Conservation (phyloP, 495 filamentous ascomycete species). For the Penicillium ochrochloron region DNA sequence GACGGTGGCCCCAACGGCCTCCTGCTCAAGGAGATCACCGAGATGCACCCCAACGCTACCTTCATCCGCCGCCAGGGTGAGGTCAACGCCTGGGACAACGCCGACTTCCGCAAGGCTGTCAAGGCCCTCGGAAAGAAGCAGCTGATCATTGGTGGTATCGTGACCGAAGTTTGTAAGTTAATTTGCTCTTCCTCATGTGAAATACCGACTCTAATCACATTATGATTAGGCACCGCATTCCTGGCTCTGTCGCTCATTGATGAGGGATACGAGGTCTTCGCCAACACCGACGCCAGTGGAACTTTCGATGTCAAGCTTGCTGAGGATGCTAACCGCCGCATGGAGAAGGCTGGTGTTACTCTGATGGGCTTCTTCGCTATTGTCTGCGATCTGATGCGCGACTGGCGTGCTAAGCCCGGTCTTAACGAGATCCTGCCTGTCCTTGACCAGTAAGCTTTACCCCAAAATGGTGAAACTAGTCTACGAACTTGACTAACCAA, state of each 20-base stretch:
- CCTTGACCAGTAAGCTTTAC: constrained; percentile 59
- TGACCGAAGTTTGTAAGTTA: constrained; percentile 72
- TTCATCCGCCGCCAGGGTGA: constrained; percentile 73
- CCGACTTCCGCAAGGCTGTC: constrained; percentile 70
- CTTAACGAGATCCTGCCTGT: constrained; percentile 63
- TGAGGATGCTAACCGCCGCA: constrained; percentile 65
- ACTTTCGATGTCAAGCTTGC: constrained; percentile 61
- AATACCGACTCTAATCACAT: no score
- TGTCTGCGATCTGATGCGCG: constrained; percentile 73
- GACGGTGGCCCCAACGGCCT: constrained; percentile 67
- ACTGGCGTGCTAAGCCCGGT: constrained; percentile 75
- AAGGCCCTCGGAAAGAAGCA: constrained; percentile 68
- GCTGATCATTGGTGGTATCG: constrained; percentile 74
- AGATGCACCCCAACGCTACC: constrained; percentile 69
- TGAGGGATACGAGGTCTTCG: constrained; percentile 77
- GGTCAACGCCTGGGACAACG: constrained; percentile 81
- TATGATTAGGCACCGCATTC: constrained; percentile 62
- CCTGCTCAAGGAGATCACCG: constrained; percentile 69
- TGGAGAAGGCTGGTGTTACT: constrained; percentile 70
- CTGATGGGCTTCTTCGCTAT: constrained; percentile 69
- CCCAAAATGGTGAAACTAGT: background rate
- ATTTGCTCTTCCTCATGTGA: background rate
- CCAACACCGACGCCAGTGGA: constrained; percentile 74
- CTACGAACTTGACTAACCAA: background rate
- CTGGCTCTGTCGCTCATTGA: constrained; percentile 70